These are phyloP conservation scores for Aspergillus udagawae DNA, from an alignment of 2,329 filamentous ascomycete species.

Conservation along the genomic window DNA sequence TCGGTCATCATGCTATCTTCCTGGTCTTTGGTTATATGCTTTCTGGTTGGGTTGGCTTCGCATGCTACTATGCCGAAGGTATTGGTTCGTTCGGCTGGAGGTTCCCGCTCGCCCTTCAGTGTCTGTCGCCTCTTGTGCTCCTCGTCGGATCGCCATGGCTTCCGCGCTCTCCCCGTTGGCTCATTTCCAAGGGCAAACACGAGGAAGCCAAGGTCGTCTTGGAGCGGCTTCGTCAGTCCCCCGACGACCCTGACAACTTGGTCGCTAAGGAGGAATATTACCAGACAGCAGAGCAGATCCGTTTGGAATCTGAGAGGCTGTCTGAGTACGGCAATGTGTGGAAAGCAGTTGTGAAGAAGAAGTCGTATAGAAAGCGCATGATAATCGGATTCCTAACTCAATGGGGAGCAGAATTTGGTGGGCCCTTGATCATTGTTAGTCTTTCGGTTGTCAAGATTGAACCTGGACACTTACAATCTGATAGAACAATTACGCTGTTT, in stretches of 20 bases:
- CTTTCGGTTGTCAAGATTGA: neutral
- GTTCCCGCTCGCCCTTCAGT: slow-evolving; percentile 43
- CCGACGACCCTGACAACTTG: slow-evolving; percentile 39
- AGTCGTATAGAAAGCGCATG: slow-evolving; percentile 50
- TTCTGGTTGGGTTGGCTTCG: slow-evolving; percentile 43
- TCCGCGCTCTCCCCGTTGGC: slow-evolving; percentile 48
- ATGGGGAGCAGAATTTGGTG: slow-evolving; percentile 53
- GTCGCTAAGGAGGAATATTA: slow-evolving; percentile 46
- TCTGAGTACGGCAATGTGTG: slow-evolving; percentile 40
- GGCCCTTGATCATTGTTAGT: slow-evolving; percentile 49
- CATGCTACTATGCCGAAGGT: slow-evolving; percentile 40
- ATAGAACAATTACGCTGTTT: slow-evolving; percentile 46
- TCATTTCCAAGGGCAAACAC: slow-evolving; percentile 43
- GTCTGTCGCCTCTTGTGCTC: slow-evolving; percentile 38
- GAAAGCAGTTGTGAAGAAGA: slow-evolving; percentile 45
- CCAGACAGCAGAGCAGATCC: slow-evolving; percentile 46
- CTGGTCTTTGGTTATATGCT: slow-evolving; percentile 48
- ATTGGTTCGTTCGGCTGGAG: slow-evolving; percentile 43
- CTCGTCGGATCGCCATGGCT: slow-evolving; percentile 41
- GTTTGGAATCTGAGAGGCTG: slow-evolving; percentile 41
- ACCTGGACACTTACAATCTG: neutral
- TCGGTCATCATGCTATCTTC: slow-evolving; percentile 46
- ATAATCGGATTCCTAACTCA: slow-evolving; percentile 51
- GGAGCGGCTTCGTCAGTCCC: slow-evolving; percentile 35
- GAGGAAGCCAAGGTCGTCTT: slow-evolving; percentile 47